A percentile compares a stretch with the other conserved stretches of the same genome.
Evolutionary conservation across 352 stramenopile genomes (phyloP).

Genomic region (Phytophthora pistaciae): DNA sequence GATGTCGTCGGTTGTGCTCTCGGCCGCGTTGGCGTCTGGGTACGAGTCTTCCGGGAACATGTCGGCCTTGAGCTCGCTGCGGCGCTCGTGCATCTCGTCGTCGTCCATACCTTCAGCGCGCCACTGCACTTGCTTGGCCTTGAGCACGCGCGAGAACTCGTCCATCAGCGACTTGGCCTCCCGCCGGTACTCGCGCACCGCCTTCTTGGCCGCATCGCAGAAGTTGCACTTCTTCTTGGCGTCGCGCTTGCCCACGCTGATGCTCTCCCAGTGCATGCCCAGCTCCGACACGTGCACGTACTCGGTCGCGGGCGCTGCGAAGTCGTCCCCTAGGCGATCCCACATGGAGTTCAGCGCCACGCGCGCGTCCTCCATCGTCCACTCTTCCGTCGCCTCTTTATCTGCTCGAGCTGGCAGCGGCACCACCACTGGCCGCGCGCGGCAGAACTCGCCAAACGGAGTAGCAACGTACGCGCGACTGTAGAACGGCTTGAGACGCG

Average conservation of each 20-base stretch:
- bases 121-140: slow-evolving; percentile 45
- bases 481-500: slow-evolving; percentile 35
- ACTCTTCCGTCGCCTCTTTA: slow-evolving; percentile 7
- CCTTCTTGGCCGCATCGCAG: slow-evolving; percentile 43
- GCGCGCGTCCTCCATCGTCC: slow-evolving; percentile 40
- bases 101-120: slow-evolving; percentile 46
- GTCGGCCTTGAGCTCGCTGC: slow-evolving; percentile 56
- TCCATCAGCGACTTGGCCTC: slow-evolving; percentile 48
- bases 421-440: slow-evolving; percentile 38
- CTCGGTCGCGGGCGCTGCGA: slow-evolving; percentile 28
- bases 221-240: slow-evolving; percentile 41
- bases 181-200: slow-evolving; percentile 50
- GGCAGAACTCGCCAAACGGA: slow-evolving; percentile 45
- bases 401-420: slow-evolving; percentile 21
- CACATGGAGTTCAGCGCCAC: slow-evolving; percentile 33
- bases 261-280: slow-evolving; percentile 65
- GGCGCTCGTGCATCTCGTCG: slow-evolving; percentile 59
- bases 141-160: slow-evolving; percentile 50
- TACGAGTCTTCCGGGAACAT: slow-evolving; percentile 63
- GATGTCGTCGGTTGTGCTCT: slow-evolving; percentile 56
- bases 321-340: slow-evolving; percentile 49
- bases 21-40: slow-evolving; percentile 54
- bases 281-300: slow-evolving; percentile 61
- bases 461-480: slow-evolving; percentile 32
- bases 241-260: slow-evolving; percentile 24